phyloP scores from a whole-genome alignment of 441 rosid species.

The Erodium moschatum region DNA sequence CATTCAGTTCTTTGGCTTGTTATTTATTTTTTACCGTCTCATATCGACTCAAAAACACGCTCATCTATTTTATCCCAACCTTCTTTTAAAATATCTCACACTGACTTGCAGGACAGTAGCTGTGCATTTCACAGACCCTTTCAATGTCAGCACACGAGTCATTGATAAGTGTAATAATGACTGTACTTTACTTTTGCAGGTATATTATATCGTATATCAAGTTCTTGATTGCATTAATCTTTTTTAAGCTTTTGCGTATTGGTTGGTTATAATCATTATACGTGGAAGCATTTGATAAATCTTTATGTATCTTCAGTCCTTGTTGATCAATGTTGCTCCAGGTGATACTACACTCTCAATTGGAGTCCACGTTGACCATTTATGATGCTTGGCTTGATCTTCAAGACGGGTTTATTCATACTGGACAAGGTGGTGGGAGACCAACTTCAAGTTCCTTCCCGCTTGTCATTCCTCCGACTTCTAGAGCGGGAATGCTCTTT shows the following conservation, averaged over 20 bases:
- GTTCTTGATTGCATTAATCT: no score
- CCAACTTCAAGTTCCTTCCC: constrained; percentile 75
- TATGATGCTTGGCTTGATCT: constrained; percentile 92
- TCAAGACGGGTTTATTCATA: constrained; percentile 82
- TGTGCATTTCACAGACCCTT: constrained; percentile 91
- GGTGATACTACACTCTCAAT: constrained; percentile 87
- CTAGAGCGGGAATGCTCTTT: constrained; percentile 74
- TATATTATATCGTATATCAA: constrained; percentile 27
- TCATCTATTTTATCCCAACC: background rate
- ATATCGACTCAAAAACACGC: no score
- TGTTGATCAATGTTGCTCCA: constrained; percentile 22
- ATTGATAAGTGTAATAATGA: constrained; percentile 64
- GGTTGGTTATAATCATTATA: no score
- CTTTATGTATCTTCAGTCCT: background rate
- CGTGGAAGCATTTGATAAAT: background rate
- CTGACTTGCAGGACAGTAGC: constrained; percentile 66
- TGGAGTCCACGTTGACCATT: constrained; percentile 74
- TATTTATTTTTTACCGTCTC: no score
- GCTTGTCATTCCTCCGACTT: constrained; percentile 63
- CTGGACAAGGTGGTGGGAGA: constrained; percentile 62
- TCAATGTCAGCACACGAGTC: constrained; percentile 72
- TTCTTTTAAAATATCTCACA: constrained; percentile 10
- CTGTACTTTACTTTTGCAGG: constrained; percentile 85
- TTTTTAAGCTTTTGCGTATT: no score
- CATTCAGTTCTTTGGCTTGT: no score